Evolutionary conservation across 805 yeast species (phyloP), one percentile per base, ranked within the genome.

Genomic region (Wickerhamomyces ciferrii): DNA sequence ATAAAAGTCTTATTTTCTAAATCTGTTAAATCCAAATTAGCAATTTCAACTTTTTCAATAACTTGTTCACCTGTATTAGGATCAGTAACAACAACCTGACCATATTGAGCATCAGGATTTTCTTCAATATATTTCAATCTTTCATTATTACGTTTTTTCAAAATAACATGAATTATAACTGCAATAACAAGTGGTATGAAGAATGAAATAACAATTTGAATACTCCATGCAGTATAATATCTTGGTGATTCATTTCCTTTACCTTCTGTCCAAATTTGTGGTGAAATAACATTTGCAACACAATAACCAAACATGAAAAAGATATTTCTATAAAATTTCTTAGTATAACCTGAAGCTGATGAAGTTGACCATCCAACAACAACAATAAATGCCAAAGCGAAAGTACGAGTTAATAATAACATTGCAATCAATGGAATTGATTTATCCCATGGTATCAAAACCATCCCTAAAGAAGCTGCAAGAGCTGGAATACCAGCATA

Each of bases 141-240:
- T 41, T 55, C 51, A 11, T 47, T 59, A 46, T 76, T 76, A 55
- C 79, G 64, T 32, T 52, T 59, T 10, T 50, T 51, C 31, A 76
- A 58, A 29, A 73, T 63, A 41, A 46, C 61, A 57, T 72, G 62
- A 39, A 67, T 68, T 9, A 65, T 48, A 11, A 65, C 48, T 7
- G 66, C 59, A 32, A 71, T 41, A 2, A 59, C 46, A 2, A 77
- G 72, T 0, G 71, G 63, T n/a, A 52, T 27, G 23, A 60, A 49
- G 54, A 66, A 76, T 40, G 75, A 62, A 15, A 74, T 52, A 14
- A 73, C 73, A 40, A 76, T 72, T 49, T 74, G 80, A 11, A 74
- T 71, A 42, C 65, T 62, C 81, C 81, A 70, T 2, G 77, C 72
- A 4, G 65, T 59, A 40, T 55, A 50, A 49, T 69, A 72, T 42